Conservation (phyloP, 83 land plant genomes). For the Diphasiastrum complanatum region DNA sequence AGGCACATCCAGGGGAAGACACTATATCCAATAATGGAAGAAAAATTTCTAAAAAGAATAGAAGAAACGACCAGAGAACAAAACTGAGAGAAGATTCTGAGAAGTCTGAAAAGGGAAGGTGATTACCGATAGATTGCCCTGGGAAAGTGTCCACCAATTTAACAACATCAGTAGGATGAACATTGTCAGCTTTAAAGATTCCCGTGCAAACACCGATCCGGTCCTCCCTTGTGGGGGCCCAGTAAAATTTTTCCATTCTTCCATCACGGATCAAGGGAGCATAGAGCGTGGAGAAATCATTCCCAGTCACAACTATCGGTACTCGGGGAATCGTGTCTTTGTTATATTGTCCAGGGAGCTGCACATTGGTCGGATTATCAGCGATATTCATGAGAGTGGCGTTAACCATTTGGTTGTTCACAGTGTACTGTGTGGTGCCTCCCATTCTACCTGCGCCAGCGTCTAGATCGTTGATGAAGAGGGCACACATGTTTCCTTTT, state of each 20-base stretch:
- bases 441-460: conserved; percentile 97
- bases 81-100: too few species aligned
- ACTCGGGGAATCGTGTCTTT: conserved; percentile 90
- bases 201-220: conserved; percentile 89
- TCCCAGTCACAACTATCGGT: conserved; percentile 94
- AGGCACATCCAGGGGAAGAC: too few species aligned
- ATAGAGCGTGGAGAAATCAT: conserved; percentile 94
- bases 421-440: conserved; percentile 95
- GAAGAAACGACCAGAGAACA: too few species aligned
- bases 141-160: conserved; percentile 91
- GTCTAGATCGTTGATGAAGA: conserved; percentile 98
- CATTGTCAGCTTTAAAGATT: conserved; percentile 69
- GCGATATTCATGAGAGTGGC: conserved; percentile 99
- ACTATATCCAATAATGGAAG: too few species aligned
- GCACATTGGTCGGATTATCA: conserved; percentile 88
- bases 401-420: conserved; percentile 99
- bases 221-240: conserved; percentile 99
- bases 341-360: conserved; percentile 96
- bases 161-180: conserved; percentile 42
- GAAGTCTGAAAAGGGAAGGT: too few species aligned
- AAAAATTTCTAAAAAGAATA: too few species aligned
- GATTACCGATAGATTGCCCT: conserved; percentile 98
- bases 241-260: conserved; percentile 99
- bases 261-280: conserved; percentile 99
- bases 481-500: conserved; percentile 95